Conservation (phyloP, 75 land plant genomes). For the Sequoia sempervirens region DNA sequence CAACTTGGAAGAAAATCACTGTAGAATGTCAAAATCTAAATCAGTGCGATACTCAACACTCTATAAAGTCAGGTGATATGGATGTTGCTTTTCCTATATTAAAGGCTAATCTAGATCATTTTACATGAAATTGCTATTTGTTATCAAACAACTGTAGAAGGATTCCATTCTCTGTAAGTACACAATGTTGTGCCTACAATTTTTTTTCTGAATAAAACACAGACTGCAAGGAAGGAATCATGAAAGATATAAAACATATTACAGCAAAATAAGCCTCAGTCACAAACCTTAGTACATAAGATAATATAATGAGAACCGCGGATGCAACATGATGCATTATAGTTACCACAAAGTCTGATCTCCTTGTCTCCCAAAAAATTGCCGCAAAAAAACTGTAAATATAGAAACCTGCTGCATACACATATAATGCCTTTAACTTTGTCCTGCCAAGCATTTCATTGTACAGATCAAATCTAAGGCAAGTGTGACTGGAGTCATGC, state of each 20-base stretch:
- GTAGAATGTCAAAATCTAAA: not conserved
- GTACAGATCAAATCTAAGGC: not conserved
- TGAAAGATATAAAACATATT: not conserved
- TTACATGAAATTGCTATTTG: not conserved
- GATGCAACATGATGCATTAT: constrained; percentile 89
- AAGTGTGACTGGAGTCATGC: not conserved
- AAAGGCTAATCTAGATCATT: not conserved
- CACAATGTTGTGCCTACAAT: not conserved
- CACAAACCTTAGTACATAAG: constrained; percentile 62
- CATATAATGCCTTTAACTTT: constrained; percentile 71
- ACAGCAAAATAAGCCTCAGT: not conserved
- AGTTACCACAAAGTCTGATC: constrained; percentile 81
- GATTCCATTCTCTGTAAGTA: not conserved
- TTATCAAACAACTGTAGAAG: not conserved
- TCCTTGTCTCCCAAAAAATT: constrained; percentile 93
- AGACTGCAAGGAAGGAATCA: not conserved
- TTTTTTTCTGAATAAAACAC: not conserved
- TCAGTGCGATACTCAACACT: not conserved
- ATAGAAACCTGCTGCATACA: constrained; percentile 86
- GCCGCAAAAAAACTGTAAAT: constrained; percentile 86
- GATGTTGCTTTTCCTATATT: not conserved
- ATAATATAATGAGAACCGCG: constrained; percentile 60
- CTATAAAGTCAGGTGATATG: not conserved
- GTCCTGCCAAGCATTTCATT: constrained; percentile 40
- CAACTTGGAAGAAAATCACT: not conserved